Evolutionary conservation across 2,329 filamentous ascomycete genomes (phyloP).

Genomic region (Pestalotiopsis sp.): DNA sequence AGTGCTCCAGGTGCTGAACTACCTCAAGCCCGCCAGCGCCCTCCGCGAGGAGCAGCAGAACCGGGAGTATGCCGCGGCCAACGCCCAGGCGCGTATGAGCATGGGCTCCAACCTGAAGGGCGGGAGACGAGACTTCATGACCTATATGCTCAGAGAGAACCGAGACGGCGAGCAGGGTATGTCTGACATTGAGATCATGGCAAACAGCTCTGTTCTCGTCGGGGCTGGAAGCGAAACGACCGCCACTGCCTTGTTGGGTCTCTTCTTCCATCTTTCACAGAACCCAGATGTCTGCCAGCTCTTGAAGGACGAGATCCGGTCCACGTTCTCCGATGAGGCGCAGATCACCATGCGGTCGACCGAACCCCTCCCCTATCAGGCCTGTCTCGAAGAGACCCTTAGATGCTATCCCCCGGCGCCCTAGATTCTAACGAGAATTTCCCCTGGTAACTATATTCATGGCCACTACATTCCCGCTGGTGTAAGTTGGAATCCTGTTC

Average conservation of each 20-base stretch:
- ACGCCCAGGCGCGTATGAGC: neutral
- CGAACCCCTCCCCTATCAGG: neutral
- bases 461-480: slow-evolving; percentile 23
- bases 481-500: slow-evolving; percentile 19
- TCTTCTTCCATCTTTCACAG: neutral
- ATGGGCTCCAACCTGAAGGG: neutral
- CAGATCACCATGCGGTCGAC: neutral
- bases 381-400: slow-evolving; percentile 11
- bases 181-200: slow-evolving; percentile 7
- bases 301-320: neutral
- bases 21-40: neutral
- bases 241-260: neutral
- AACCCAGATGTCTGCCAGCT: neutral
- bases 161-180: slow-evolving; percentile 2
- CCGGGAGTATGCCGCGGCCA: neutral
- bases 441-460: slow-evolving; percentile 20
- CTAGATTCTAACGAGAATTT: slow-evolving; percentile 19
- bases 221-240: neutral
- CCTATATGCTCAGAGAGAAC: neutral
- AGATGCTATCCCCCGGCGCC: neutral
- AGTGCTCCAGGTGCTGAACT: neutral
- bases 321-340: neutral
- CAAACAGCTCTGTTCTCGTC: neutral
- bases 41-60: neutral
- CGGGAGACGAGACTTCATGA: neutral